Conservation (phyloP, 139 green algal genomes). For the Volvox africanus region DNA sequence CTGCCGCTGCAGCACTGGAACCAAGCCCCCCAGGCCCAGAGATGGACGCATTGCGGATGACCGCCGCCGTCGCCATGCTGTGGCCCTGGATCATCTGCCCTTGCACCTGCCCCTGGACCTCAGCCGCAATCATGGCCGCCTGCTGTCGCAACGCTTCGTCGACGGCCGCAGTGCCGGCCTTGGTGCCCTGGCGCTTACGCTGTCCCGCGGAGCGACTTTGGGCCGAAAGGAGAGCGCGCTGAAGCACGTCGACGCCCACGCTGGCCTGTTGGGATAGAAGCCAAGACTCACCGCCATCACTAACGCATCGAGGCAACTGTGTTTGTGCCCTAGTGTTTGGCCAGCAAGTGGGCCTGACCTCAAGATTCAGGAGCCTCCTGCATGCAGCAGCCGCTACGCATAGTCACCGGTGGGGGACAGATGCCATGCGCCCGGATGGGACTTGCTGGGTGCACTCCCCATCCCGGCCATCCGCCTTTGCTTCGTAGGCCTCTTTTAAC, state of each 20-base stretch:
- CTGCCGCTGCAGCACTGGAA: neutral
- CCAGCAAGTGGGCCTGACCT: no score
- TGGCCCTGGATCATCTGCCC: neutral
- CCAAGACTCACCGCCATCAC: no score
- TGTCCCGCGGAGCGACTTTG: neutral
- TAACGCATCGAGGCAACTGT: no score
- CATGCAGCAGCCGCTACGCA: no score
- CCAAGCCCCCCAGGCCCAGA: neutral
- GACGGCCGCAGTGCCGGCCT: neutral
- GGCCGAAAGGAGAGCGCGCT: neutral
- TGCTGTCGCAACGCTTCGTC: neutral
- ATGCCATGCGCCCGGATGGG: no score
- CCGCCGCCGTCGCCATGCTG: neutral
- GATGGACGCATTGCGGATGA: neutral
- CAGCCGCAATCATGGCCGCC: neutral
- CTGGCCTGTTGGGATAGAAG: neutral
- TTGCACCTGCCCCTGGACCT: neutral
- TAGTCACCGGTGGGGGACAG: no score
- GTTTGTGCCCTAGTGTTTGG: no score
- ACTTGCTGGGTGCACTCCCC: no score
- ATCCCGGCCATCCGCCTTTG: no score
- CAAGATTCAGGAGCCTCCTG: no score
- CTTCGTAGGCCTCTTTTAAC: no score
- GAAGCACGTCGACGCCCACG: neutral
- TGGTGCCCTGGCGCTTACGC: slow-evolving; percentile 6